phyloP scores from a whole-genome alignment of 768 basidiomycete species.

The Exidia glandulosa region DNA sequence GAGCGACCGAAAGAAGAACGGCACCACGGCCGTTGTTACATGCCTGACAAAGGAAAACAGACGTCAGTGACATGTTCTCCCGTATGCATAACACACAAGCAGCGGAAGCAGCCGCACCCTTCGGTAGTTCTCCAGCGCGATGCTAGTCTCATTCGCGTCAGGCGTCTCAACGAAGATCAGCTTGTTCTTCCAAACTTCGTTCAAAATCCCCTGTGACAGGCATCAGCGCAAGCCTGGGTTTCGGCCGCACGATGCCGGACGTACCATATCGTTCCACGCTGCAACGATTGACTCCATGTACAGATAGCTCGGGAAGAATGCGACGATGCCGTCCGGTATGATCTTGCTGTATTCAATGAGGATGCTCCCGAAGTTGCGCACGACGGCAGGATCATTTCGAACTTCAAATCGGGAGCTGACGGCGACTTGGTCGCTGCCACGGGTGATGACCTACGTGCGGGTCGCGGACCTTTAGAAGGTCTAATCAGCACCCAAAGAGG shows the following conservation, averaged over 20 bases:
- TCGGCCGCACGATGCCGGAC: conserved; percentile 21
- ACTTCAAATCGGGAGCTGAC: conserved; percentile 99
- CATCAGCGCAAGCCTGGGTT: conserved; percentile 1
- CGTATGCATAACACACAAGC: background rate
- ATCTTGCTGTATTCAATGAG: conserved; percentile 96
- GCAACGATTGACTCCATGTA: conserved; percentile 99
- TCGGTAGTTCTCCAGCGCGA: conserved; percentile 94
- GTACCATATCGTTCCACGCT: conserved; percentile 99
- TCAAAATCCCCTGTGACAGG: conserved; percentile 74
- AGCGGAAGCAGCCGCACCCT: conserved; percentile 40
- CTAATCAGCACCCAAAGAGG: background rate
- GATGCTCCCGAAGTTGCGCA: conserved; percentile 97
- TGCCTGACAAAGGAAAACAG: conserved; percentile 43
- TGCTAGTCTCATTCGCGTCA: conserved; percentile 97
- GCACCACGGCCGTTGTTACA: conserved; percentile 98
- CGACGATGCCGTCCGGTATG: conserved; percentile 96
- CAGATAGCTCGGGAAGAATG: conserved; percentile 97
- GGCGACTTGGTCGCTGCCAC: conserved; percentile 96
- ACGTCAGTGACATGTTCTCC: background rate
- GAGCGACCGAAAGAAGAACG: conserved; percentile 89
- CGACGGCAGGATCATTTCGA: conserved; percentile 96
- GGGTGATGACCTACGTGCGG: conserved; percentile 72
- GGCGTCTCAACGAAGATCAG: conserved; percentile 99
- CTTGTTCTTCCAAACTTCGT: conserved; percentile 99
- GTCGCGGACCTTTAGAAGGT: background rate